Evolutionary conservation across 2,329 filamentous ascomycete genomes (phyloP), one percentile per base, ranked within the genome.

Genomic region (Aspergillus udagawae): DNA sequence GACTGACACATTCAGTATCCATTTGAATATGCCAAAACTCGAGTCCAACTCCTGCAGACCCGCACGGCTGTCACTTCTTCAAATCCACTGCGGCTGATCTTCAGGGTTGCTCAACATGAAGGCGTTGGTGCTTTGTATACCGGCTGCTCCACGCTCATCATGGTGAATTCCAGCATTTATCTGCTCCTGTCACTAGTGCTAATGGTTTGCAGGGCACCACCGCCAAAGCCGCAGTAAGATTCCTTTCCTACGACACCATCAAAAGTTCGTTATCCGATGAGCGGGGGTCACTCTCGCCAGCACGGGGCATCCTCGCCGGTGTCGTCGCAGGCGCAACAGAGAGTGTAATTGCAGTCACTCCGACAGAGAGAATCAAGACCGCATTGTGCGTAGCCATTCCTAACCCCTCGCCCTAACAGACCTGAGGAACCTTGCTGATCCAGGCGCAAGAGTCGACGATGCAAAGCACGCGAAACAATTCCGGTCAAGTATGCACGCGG

Each of bases 361-460:
- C 86, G 0, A 87, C 84, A 0, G 86, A 89, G 65, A 78, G 86
- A 17, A 83, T 89, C 65, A 89, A 89, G 68, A 89, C 86, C 1
- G 85, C 29, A 9, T 10, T 32, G 29, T 32, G 10, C 9, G 29
- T 32, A 32, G 10, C 10, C 29, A 32, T 32, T 12, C 3, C 2
- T 10, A 32, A 32, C 29, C 29, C 29, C 9, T 9, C 29, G 23
- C 29, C 29, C 10, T 12, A 32, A 12, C 29, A 32, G 29, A 32
- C 29, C 1, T 12, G 29, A 10, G 10, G 23, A 12, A 4, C 10
- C 29, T 32, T 4, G 3, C 29, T 32, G 3, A 32, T 32, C 29
- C 10, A 32, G 3, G 10, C 3, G 10, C 9, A 32, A 70, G 65
- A 64, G 87, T 87, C 58, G 84, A 87, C 67, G 84, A 87, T 64